A percentile compares a stretch with the other conserved stretches of the same genome.
Conservation (phyloP, 805 yeast genomes). For the Saturnispora serradocipensis region DNA sequence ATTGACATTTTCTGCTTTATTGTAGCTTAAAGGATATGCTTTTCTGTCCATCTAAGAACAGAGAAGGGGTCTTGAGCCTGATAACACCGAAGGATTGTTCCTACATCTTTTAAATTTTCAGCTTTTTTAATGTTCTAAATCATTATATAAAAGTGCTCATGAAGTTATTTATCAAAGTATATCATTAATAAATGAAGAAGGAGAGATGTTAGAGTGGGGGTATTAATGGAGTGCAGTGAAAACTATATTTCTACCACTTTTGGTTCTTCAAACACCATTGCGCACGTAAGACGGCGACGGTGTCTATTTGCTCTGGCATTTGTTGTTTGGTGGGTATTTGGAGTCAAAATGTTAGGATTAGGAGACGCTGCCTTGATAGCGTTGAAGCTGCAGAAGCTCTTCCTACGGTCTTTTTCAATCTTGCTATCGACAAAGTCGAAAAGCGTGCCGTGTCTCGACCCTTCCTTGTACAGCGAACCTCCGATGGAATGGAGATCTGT, state of each 20-base stretch:
- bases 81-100: neutral
- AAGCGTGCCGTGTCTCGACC: neutral
- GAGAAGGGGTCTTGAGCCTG: neutral
- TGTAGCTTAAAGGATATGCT: neutral
- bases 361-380: neutral
- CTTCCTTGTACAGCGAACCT: neutral
- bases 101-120: neutral
- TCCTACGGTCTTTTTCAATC: neutral
- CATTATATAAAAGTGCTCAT: neutral
- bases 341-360: neutral
- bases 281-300: conserved; percentile 37
- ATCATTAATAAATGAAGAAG: neutral
- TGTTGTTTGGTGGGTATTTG: neutral
- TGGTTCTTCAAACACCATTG: conserved; percentile 37
- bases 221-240: neutral
- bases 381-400: neutral
- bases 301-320: conserved; percentile 22
- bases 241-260: conserved; percentile 21
- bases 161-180: neutral
- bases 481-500: neutral
- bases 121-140: neutral
- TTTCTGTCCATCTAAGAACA: neutral
- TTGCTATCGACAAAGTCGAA: neutral
- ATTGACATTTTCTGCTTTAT: neutral
- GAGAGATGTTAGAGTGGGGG: neutral